phyloP scores from a whole-genome alignment of 2,329 filamentous ascomycete genomes.

The Aspergillus thermomutatus region DNA sequence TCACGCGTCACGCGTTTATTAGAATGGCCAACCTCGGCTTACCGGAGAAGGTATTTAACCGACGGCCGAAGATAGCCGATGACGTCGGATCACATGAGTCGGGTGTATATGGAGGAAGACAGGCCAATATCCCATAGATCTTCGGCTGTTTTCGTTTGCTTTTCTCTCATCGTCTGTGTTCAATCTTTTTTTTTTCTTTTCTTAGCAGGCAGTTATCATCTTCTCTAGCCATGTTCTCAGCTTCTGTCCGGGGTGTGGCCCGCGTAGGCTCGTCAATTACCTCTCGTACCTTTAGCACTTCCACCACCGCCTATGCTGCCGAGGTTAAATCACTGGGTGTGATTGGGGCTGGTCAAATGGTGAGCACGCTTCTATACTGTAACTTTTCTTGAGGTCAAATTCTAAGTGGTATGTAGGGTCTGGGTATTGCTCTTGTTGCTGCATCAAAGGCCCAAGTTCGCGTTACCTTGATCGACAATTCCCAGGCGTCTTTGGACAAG shows the following conservation, averaged over 20 bases:
- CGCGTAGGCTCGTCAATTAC: conserved; percentile 35
- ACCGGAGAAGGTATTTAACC: conserved; percentile 14
- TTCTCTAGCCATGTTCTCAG: conserved; percentile 32
- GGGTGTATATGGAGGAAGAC: neutral
- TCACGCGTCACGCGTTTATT: conserved; percentile 28
- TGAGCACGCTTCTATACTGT: conserved; percentile 41
- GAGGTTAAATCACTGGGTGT: conserved; percentile 87
- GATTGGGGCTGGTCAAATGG: conserved; percentile 94
- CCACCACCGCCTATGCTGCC: conserved; percentile 57
- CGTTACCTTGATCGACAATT: conserved; percentile 81
- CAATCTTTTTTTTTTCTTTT: neutral
- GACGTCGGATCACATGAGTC: conserved; percentile 25
- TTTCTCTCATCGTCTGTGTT: conserved; percentile 14
- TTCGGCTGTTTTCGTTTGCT: neutral
- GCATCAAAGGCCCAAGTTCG: conserved; percentile 79
- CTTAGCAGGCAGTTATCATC: neutral
- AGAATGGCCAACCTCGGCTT: neutral
- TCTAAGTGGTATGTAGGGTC: conserved; percentile 58
- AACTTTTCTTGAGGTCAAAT: conserved; percentile 11
- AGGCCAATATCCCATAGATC: neutral
- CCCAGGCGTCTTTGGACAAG: conserved; percentile 81
- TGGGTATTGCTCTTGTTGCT: conserved; percentile 93
- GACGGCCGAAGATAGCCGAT: conserved; percentile 31
- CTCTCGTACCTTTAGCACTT: conserved; percentile 66
- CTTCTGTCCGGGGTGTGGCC: conserved; percentile 30